These are phyloP conservation scores for Ogataea polymorpha DNA, from an alignment of 805 yeast genomes.

Conservation along the genomic window DNA sequence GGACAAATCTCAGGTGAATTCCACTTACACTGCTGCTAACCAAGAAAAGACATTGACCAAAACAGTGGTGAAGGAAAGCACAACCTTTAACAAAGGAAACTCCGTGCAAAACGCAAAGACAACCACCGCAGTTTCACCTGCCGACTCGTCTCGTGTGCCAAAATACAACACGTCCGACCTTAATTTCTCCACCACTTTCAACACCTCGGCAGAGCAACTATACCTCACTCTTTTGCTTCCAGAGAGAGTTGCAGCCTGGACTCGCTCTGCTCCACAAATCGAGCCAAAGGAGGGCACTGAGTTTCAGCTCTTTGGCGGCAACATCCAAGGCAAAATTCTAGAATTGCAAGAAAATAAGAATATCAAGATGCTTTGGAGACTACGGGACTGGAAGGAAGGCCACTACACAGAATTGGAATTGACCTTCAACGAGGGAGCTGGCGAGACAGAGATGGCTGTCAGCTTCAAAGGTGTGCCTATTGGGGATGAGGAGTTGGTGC, in stretches of 20 bases:
- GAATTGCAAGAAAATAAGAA: constrained; percentile 55
- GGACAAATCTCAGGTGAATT: constrained; percentile 60
- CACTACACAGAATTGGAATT: constrained; percentile 71
- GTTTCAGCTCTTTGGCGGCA: constrained; percentile 82
- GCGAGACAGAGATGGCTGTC: constrained; percentile 79
- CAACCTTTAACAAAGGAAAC: constrained; percentile 25
- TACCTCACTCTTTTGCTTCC: constrained; percentile 75
- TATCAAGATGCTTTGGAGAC: constrained; percentile 80
- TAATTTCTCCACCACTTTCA: constrained; percentile 74
- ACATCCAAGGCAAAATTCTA: constrained; percentile 67
- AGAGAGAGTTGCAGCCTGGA: constrained; percentile 84
- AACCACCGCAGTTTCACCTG: neutral
- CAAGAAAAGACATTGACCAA: constrained; percentile 34
- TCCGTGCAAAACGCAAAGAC: constrained; percentile 6
- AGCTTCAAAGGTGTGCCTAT: constrained; percentile 86
- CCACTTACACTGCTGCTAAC: constrained; percentile 51
- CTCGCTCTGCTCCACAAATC: constrained; percentile 66
- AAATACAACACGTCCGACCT: constrained; percentile 80
- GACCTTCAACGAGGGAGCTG: constrained; percentile 69
- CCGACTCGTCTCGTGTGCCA: constrained; percentile 35
- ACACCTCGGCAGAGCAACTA: constrained; percentile 83
- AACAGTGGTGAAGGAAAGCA: constrained; percentile 27
- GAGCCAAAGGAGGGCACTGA: constrained; percentile 58
- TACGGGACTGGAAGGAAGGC: constrained; percentile 83
- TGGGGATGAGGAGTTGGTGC: constrained; percentile 90